A percentile compares a stretch with the other conserved stretches of the same genome.
Evolutionary conservation across 2,329 filamentous ascomycete genomes (phyloP).

Genomic region (Chrysoporthe austroafricana): DNA sequence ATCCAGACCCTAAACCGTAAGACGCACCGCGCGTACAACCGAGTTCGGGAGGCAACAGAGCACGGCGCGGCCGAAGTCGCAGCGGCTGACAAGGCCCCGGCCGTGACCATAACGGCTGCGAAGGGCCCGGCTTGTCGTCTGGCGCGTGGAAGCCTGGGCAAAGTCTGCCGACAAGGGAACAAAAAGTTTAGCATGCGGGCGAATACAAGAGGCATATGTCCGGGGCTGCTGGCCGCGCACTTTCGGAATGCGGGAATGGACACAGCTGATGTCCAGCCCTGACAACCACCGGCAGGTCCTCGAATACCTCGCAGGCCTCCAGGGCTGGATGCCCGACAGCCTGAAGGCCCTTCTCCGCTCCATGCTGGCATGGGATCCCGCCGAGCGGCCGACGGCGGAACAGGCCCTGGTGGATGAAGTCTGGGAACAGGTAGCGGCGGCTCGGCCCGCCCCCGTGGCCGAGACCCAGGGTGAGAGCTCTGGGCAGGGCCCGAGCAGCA

Average conservation of each 20-base stretch:
- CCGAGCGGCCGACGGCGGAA: neutral
- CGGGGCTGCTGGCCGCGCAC: neutral
- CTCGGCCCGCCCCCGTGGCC: neutral
- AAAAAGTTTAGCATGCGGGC: too few relatives aligned
- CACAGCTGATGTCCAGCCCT: neutral
- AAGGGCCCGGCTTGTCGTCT: too few relatives aligned
- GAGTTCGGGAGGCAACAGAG: too few relatives aligned
- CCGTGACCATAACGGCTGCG: too few relatives aligned
- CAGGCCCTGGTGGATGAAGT: neutral
- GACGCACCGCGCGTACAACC: too few relatives aligned
- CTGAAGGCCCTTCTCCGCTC: conserved; percentile 4
- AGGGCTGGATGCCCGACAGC: conserved; percentile 1
- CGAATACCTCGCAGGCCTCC: neutral
- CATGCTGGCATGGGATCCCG: conserved; percentile 8
- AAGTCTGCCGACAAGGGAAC: too few relatives aligned
- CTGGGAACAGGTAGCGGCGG: conserved; percentile 3
- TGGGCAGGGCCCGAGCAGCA: neutral
- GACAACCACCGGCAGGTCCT: neutral
- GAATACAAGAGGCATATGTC: neutral
- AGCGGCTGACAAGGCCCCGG: too few relatives aligned
- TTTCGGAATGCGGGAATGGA: neutral
- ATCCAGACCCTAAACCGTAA: too few relatives aligned
- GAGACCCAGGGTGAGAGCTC: neutral
- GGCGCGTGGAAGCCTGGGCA: too few relatives aligned
- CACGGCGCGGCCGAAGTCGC: too few relatives aligned